phyloP scores from a whole-genome alignment of 257 asterid species.

The Lycium ferocissimum region DNA sequence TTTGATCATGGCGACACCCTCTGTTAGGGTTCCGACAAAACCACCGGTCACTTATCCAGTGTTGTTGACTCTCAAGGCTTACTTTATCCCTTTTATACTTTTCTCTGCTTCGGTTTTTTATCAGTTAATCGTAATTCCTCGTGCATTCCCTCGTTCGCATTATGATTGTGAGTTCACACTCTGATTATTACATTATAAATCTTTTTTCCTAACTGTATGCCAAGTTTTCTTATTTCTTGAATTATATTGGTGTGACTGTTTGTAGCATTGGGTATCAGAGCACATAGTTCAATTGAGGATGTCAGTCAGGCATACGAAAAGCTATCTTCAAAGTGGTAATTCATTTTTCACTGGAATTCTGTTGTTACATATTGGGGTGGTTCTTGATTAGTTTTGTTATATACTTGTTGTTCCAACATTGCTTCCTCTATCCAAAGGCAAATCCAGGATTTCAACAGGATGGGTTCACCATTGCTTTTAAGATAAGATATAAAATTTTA shows the following conservation, averaged over 20 bases:
- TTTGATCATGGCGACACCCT: conserved; percentile 37
- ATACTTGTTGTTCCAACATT: not conserved
- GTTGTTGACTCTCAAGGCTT: conserved; percentile 54
- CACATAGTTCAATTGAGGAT: conserved; percentile 73
- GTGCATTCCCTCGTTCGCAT: conserved; percentile 77
- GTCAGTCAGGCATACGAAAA: conserved; percentile 71
- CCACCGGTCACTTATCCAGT: conserved; percentile 43
- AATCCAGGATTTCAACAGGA: no score
- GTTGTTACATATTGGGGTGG: not conserved
- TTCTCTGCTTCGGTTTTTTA: conserved; percentile 64
- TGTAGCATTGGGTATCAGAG: conserved; percentile 76
- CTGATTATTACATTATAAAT: not conserved
- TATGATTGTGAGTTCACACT: conserved; percentile 63
- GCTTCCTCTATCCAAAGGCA: not conserved
- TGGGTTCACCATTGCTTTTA: no score
- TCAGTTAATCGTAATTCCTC: conserved; percentile 81
- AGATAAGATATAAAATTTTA: no score
- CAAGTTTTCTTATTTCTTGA: not conserved
- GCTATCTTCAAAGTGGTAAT: conserved; percentile 66
- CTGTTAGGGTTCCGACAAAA: conserved; percentile 44
- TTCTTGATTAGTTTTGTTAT: not conserved
- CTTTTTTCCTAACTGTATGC: not conserved
- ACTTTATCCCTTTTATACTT: conserved; percentile 71
- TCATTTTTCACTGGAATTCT: not conserved
- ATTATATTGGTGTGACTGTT: conserved; percentile 33